Conservation (phyloP, 306 rosid species). For the Sophora flavescens region DNA sequence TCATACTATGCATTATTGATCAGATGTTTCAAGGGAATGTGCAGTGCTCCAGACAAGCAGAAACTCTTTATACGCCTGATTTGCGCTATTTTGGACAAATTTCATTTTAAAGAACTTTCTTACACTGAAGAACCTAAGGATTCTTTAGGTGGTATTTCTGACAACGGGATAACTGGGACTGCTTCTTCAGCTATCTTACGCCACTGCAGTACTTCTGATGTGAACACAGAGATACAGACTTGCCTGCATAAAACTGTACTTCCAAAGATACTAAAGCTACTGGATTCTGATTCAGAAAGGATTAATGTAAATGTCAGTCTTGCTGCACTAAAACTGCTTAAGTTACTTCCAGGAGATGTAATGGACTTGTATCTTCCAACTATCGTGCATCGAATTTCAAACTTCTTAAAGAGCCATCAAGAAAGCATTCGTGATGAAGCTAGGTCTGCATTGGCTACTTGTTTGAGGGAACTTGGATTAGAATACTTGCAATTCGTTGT, state of each 20-base stretch:
- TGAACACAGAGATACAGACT: constrained; percentile 62
- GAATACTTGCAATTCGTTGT: constrained; percentile 84
- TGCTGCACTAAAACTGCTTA: constrained; percentile 84
- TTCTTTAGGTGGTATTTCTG: constrained; percentile 51
- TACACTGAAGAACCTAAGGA: constrained; percentile 40
- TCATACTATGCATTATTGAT: constrained; percentile 75
- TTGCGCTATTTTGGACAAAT: constrained; percentile 83
- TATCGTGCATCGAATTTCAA: constrained; percentile 79
- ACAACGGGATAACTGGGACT: constrained; percentile 39
- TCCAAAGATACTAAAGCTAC: constrained; percentile 81
- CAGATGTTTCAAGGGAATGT: constrained; percentile 76
- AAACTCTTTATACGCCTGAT: constrained; percentile 71
- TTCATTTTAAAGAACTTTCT: constrained; percentile 69
- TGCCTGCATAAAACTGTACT: constrained; percentile 73
- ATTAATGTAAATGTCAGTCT: constrained; percentile 79
- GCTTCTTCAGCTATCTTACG: constrained; percentile 37
- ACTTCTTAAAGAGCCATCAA: constrained; percentile 80
- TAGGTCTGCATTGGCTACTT: constrained; percentile 84
- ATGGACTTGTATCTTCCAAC: constrained; percentile 88
- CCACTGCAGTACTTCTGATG: constrained; percentile 43
- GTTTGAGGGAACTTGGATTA: constrained; percentile 94
- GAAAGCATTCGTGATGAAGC: constrained; percentile 95
- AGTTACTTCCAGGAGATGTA: constrained; percentile 81
- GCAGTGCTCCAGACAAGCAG: constrained; percentile 68
- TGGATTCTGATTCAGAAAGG: constrained; percentile 79